Evolutionary conservation across 139 green algal genomes (phyloP), one percentile per base, ranked within the genome.

Genomic region (Ettlia oleoabundans): DNA sequence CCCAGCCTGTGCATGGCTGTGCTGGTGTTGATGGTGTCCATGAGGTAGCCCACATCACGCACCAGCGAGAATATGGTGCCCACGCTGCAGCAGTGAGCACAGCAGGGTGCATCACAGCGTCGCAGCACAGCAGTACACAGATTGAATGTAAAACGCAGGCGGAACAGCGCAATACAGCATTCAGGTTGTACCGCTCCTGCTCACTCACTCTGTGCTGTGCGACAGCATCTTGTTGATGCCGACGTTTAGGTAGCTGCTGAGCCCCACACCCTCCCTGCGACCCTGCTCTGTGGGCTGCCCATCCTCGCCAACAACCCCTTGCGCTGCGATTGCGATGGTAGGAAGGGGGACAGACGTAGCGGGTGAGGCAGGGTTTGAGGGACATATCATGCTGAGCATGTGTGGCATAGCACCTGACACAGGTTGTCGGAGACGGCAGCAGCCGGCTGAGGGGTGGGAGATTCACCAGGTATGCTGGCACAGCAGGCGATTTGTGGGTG

Each of bases 1-100:
- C 90, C 92, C 61, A 93, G 70, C 7, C 89, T 84, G 19, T 93
- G 86, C 41, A 97, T 86, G 1, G 93, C 90, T 13, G 87, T 92
- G 67, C 84, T 88, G 66, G 93, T 81, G 84, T 96, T 97, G 85
- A 96, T 92, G 52, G 84, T 82, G 80, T 92, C 89, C 62, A 95
- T 91, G 0, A 87, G 55, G 15, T 65, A 26, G 22, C 75, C 80
- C 43, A 89, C 67, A 38, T 86, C 81, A 4, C 86, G 84, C 47
- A 93, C 83, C 2, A 95, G 67, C 30, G 68, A 73, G 22, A 93
- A 66, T n/a, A 95, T 76, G 7, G 80, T 86, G 30, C 68, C 42
- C 53, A 78, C 72, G 33, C 72, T 81, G 52, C 32, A 65, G 70
- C 5, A 38, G 72, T 35, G 22, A n/a, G 19, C 13, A 63, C 10